Evolutionary conservation across 495 filamentous ascomycete genomes (phyloP), one percentile per base, ranked within the genome.

Genomic region (Aspergillus campestris): DNA sequence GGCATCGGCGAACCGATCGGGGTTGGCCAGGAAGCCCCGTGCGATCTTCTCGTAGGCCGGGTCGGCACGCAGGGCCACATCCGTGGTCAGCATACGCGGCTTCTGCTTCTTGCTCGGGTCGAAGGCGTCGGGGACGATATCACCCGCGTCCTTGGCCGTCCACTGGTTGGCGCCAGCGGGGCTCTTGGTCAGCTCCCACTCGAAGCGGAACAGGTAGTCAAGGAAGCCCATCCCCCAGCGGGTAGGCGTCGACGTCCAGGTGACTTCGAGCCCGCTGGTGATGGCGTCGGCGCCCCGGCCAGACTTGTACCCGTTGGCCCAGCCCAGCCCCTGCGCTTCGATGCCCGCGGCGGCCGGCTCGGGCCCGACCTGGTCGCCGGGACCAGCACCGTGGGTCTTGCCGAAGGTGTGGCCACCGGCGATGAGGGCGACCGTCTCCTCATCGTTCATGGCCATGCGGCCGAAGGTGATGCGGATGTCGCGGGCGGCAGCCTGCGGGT

Each of bases 401-500:
- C 83, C 83, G 52, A 87, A 85, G 14, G 73, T 71, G 71, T 87
- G 83, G 39, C 83, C 83, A 57, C 83, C 83, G n/a, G 77, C 81
- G 53, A 87, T 86, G 30, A 87, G 60, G 5, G 83, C 83, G 14
- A 83, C 81, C 2, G 83, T 87, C 64, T 87, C 83, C 65, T 84
- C 79, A 55, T 87, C 83, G 55, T 83, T 78, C 83, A 87, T 87
- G 44, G 78, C 83, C 83, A 87, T 87, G 56, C 81, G 81, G 56
- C 70, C 71, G 47, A 87, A 87, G 31, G 83, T 85, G 45, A 66
- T 66, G 44, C 83, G 83, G 56, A 87, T 86, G 59, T 87, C 83
- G 28, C 70, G 59, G 42, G 74, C 83, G 0, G 83, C 72, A n/a
- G 79, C 78, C 32, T 82, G 58, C 29, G 81, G 78, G 58, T 87